Evolutionary conservation across 768 basidiomycete genomes (phyloP), one percentile per base, ranked within the genome.

Genomic region (Lentinula guzmanii): DNA sequence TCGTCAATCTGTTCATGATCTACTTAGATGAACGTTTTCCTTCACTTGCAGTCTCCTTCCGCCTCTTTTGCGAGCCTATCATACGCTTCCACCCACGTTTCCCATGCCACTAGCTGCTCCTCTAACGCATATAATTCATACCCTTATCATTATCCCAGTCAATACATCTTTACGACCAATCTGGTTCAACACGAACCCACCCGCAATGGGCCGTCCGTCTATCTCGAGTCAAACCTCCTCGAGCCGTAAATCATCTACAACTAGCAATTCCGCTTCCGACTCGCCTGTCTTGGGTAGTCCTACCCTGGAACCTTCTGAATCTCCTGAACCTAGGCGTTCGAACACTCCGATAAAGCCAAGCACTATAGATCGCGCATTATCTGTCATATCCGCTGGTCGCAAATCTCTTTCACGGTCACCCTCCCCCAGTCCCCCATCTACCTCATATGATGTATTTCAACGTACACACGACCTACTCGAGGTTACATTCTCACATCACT

Each of bases 81-180:
- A 84, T 63, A 68, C 78, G n/a, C 79, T 90, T 24, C 85, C 89
- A 0, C 79, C 82, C 3, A 78, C 82, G 5, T 85, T 82, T 56
- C 80, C 82, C 9, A 78, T 77, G 3, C 93, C 92, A 2, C 76
- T 96, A 41, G 75, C 84, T 0, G 73, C 87, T 0, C 93, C 95
- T 0, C 73, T 97, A 37, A 86, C 90, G 1, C 90, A 96, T 63
- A 80, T 87, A 58, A 87, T 96, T 43, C 91, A 97, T 69, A 77
- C 85, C 9, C 80, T 97, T 50, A 90, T 95, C 62, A 83, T 81
- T 37, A 82, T 95, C 61, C 95, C 95, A 46, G 77, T 91, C 58
- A 74, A 78, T 39, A 71, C 85, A 11, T 71, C 79, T 52, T 78
- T 88, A 58, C 82, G 79, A 55, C 65, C 76, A 35, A 69, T 81